A percentile compares a stretch with the other conserved stretches of the same genome.
phyloP scores from a whole-genome alignment of 768 basidiomycete species.

The Termitomyces sp. region DNA sequence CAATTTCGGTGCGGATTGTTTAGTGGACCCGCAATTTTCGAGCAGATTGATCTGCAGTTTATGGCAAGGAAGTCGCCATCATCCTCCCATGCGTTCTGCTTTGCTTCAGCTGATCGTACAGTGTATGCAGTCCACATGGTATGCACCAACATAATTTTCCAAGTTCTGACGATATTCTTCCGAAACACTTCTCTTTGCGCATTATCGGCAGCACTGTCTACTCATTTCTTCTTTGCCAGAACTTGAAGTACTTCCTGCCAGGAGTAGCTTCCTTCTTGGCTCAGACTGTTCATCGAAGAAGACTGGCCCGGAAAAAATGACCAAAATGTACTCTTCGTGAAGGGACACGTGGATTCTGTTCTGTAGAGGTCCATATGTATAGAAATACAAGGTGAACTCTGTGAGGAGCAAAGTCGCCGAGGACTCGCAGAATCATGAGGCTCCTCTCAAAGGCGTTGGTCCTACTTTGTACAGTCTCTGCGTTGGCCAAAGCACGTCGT shows the following conservation, averaged over 20 bases:
- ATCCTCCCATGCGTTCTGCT: background rate
- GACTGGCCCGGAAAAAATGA: background rate
- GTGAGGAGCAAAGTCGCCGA: background rate
- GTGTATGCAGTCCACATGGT: background rate
- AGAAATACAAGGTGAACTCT: background rate
- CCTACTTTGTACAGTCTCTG: constrained; percentile 19
- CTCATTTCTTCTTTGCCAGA: background rate
- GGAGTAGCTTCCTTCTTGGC: background rate
- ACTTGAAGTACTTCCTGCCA: background rate
- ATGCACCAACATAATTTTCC: background rate
- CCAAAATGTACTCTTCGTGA: background rate
- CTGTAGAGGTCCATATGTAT: background rate
- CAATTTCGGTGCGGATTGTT: background rate
- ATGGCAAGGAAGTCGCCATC: no score
- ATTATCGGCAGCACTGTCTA: background rate
- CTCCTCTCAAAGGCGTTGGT: constrained; percentile 15
- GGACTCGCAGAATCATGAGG: constrained; percentile 17
- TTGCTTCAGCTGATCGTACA: background rate
- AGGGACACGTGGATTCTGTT: background rate
- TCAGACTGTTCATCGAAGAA: background rate
- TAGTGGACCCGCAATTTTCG: no score
- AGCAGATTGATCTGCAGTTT: no score
- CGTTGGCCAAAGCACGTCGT: constrained; percentile 16
- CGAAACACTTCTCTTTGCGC: constrained; percentile 2
- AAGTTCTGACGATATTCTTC: constrained; percentile 9